Evolutionary conservation across 257 asterid genomes (phyloP).

Genomic region (Linderniella brevidens): DNA sequence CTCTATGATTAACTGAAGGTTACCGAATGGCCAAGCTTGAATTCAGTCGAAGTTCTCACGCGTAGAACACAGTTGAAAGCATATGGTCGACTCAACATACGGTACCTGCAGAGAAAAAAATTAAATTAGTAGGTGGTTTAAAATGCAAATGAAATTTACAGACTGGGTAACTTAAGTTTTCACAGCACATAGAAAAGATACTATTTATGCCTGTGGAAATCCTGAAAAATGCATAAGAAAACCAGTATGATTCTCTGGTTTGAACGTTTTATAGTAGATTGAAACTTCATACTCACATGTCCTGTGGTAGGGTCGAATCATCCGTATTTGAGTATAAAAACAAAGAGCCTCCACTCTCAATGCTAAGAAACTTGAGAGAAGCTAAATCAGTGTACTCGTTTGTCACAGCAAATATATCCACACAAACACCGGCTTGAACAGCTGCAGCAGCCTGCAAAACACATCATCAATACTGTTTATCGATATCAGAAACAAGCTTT

Average conservation of each 20-base stretch:
- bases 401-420: constrained; percentile 94
- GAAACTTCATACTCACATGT: constrained; percentile 54
- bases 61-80: constrained; percentile 94
- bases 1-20: constrained; percentile 10
- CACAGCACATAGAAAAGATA: neutral
- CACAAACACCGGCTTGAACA: constrained; percentile 97
- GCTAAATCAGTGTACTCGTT: constrained; percentile 98
- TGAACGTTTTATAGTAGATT: too few species aligned
- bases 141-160: neutral
- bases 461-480: constrained; percentile 17
- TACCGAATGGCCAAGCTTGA: constrained; percentile 78
- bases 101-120: constrained; percentile 63
- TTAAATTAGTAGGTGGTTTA: constrained; percentile 13
- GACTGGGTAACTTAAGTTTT: neutral
- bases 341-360: constrained; percentile 97
- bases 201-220: neutral
- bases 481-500: constrained; percentile 9
- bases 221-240: neutral
- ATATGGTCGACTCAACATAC: constrained; percentile 89
- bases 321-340: constrained; percentile 84
- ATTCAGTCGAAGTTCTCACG: constrained; percentile 84
- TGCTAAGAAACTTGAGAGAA: constrained; percentile 89
- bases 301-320: constrained; percentile 98
- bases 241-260: neutral
- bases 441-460: constrained; percentile 89